These are phyloP conservation scores for Penicillium brevicompactum DNA, from an alignment of 2,329 filamentous ascomycete genomes.

Conservation along the genomic window DNA sequence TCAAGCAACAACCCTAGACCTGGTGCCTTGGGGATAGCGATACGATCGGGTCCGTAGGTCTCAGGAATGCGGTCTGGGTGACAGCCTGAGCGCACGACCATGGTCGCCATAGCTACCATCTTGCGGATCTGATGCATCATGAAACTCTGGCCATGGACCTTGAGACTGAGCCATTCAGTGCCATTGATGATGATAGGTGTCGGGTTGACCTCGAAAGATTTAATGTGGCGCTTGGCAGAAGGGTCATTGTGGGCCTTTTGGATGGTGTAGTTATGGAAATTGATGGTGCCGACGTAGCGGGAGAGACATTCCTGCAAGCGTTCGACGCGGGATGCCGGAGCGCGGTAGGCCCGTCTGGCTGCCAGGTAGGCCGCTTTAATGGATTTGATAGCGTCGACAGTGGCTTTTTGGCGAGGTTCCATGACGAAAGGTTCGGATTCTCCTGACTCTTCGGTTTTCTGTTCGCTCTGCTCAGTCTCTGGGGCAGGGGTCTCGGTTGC, in stretches of 20 bases:
- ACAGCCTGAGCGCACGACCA: slow-evolving; percentile 83
- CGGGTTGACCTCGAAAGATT: slow-evolving; percentile 79
- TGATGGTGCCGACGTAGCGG: slow-evolving; percentile 79
- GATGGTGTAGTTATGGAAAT: slow-evolving; percentile 98
- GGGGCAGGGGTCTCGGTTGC: slow-evolving; percentile 4
- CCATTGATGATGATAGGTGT: slow-evolving; percentile 81
- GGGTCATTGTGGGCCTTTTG: slow-evolving; percentile 80
- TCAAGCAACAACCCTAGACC: slow-evolving; percentile 86
- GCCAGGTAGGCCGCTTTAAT: slow-evolving; percentile 80
- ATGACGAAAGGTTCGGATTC: slow-evolving; percentile 25
- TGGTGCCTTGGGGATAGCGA: slow-evolving; percentile 92
- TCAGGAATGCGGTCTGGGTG: slow-evolving; percentile 70
- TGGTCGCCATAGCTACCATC: slow-evolving; percentile 91
- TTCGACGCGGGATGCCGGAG: slow-evolving; percentile 69
- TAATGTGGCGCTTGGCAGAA: slow-evolving; percentile 87
- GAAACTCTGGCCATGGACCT: slow-evolving; percentile 96
- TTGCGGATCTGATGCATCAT: slow-evolving; percentile 99
- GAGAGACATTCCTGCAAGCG: slow-evolving; percentile 75
- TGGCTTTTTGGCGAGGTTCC: slow-evolving; percentile 44
- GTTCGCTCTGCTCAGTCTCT: slow-evolving; percentile 5
- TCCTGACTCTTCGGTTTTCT: slow-evolving; percentile 1
- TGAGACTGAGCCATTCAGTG: slow-evolving; percentile 93
- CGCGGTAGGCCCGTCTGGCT: slow-evolving; percentile 83
- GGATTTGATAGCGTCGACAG: slow-evolving; percentile 68
- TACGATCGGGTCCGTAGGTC: slow-evolving; percentile 70